Evolutionary conservation across 192 early-diverging fungal species (phyloP).

Genomic region (Gryganskiella cystojenkinii): DNA sequence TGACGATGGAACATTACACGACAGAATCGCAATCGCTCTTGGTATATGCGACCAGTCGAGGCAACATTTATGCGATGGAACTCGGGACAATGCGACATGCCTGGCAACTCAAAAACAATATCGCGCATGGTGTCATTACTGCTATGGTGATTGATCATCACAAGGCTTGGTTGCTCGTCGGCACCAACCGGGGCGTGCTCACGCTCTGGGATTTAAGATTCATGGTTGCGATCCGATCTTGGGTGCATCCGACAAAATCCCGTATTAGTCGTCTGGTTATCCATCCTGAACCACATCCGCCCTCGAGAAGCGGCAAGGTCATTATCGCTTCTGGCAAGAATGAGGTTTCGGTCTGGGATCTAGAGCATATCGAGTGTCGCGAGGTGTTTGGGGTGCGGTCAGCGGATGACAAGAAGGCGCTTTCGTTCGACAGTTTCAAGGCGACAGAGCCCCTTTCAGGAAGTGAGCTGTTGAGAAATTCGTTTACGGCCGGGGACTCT

Average conservation of each 20-base stretch:
- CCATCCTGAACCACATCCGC: slow-evolving; percentile 54
- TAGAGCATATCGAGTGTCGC: slow-evolving; percentile 73
- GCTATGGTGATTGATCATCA: slow-evolving; percentile 71
- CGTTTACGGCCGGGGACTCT: slow-evolving; percentile 65
- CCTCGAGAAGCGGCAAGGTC: slow-evolving; percentile 57
- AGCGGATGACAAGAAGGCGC: slow-evolving; percentile 58
- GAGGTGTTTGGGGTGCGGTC: slow-evolving; percentile 76
- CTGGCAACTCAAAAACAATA: slow-evolving; percentile 69
- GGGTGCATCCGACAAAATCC: slow-evolving; percentile 78
- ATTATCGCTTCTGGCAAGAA: slow-evolving; percentile 76
- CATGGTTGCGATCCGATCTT: slow-evolving; percentile 71
- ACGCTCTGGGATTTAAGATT: slow-evolving; percentile 86
- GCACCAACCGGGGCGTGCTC: slow-evolving; percentile 80
- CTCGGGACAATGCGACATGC: slow-evolving; percentile 75
- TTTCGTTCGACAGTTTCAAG: slow-evolving; percentile 60
- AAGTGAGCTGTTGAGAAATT: slow-evolving; percentile 64
- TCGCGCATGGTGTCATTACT: slow-evolving; percentile 72
- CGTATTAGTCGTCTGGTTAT: slow-evolving; percentile 67
- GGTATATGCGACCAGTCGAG: slow-evolving; percentile 75
- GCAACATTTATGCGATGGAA: slow-evolving; percentile 79
- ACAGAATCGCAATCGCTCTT: slow-evolving; percentile 75
- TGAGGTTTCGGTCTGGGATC: slow-evolving; percentile 87
- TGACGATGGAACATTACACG: slow-evolving; percentile 73
- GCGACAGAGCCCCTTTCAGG: slow-evolving; percentile 58
- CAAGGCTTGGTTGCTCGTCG: slow-evolving; percentile 75